Evolutionary conservation across 2,329 filamentous ascomycete species (phyloP), one percentile per base, ranked within the genome.

Genomic region (Nigrospora oryzae): DNA sequence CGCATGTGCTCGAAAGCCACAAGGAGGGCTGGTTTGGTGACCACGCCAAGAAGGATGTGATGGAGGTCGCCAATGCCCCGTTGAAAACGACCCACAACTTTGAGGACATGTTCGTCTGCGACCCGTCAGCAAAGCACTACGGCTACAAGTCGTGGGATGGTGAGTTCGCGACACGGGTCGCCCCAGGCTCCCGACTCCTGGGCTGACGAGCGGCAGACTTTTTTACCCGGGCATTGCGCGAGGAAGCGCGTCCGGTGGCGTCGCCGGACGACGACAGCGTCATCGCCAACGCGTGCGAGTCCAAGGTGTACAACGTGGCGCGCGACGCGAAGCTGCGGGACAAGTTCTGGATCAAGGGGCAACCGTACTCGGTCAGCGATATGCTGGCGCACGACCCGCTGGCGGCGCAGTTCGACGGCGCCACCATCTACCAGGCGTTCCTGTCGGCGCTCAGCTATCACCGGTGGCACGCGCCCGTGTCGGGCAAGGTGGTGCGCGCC

Each of bases 401-500:
- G 0, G 60, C 70, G 2, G 62, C 68, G 11, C 57, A 72, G 3
- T 82, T 81, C 52, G 66, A 68, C 13, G 70, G 71, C 2, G 75
- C 72, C 1, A 80, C 75, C 0, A 61, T 83, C 6, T 83, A 81
- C 55, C 78, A 82, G 48, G 79, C 76, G 0, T 82, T 79, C 54
- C 62, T 83, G 2, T 75, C 68, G 32, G 74, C 76, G 3, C 54
- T 79, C 38, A 77, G 71, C 47, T 82, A 83, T 56, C 79, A 82
- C 58, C 70, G 77, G 17, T 82, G 79, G 79, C 77, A 82, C 57
- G 58, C 71, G 0, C 79, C 79, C 8, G 71, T 82, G 0, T 65
- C 57, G n/a, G 79, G 79, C 1, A 76, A 58, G 19, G 59, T 82
- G 17, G 66, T 72, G 16, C 73, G 73, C 44, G 66, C 70, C 0